Evolutionary conservation across 2,329 filamentous ascomycete species (phyloP), one percentile per base, ranked within the genome.

Genomic region (Colletotrichum incanum): DNA sequence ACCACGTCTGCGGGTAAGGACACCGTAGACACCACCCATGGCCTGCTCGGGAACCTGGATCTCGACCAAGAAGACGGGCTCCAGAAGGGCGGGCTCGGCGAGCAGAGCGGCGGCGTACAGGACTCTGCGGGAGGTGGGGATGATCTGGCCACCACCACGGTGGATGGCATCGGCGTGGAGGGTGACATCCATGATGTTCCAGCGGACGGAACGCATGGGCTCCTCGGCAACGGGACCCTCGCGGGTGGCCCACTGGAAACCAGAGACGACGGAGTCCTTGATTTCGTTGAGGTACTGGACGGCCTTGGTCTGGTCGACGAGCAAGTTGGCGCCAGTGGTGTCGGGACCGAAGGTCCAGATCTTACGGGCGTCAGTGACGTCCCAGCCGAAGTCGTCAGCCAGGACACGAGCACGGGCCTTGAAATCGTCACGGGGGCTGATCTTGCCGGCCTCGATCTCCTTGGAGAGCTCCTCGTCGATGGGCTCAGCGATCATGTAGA

Each of bases 221-320:
- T 99, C 96, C 88, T 99, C 96, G 79, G 93, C 95, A 83, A 99
- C 87, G 81, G 96, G 96, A 89, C 96, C 96, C 91, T 99, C 96
- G 84, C 96, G 93, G 80, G 94, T 94, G 78, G 96, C 96, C 96
- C 96, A 99, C 88, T 99, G 96, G 95, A 99, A 99, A 92, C 96
- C 96, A 79, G 96, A 98, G 83, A 98, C 95, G 79, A 98, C 93
- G 74, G 96, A 98, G 84, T 99, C 96, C 94, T 99, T 99, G 92
- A 99, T 99, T 94, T 99, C 96, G 90, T 94, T 96, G 83, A 99
- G 91, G 93, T 98, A 99, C 90, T 99, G 96, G 78, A 99, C 96
- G 80, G 96, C 96, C 94, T 98, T 99, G 91, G 96, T 98, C 93
- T 98, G 96, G 88, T 99, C 96, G 83, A 99, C 92, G 80, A 99